Evolutionary conservation across 768 basidiomycete genomes (phyloP).

Genomic region (Chalciporus piperatus): DNA sequence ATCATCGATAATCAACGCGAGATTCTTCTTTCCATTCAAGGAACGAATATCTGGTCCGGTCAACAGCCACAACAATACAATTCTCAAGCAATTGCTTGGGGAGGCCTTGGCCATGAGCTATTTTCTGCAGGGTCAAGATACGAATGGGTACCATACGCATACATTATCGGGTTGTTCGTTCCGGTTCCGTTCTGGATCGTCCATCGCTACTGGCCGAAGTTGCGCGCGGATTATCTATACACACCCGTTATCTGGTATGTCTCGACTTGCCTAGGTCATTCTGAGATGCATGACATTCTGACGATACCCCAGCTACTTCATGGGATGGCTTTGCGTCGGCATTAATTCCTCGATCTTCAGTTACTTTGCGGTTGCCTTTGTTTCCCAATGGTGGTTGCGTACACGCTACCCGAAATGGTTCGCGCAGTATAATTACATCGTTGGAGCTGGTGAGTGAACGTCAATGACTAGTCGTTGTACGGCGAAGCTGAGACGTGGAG

Average conservation of each 20-base stretch:
- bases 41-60: slow-evolving; percentile 40
- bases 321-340: slow-evolving; percentile 47
- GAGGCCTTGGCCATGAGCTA: slow-evolving; percentile 36
- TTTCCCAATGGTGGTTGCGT: slow-evolving; percentile 61
- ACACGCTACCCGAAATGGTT: slow-evolving; percentile 64
- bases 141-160: slow-evolving; percentile 43
- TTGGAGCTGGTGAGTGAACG: slow-evolving; percentile 48
- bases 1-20: slow-evolving; percentile 51
- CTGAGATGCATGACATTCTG: slow-evolving; percentile 2
- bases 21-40: slow-evolving; percentile 52
- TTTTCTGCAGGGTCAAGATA: slow-evolving; percentile 31
- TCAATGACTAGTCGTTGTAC: neutral
- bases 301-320: slow-evolving; percentile 29
- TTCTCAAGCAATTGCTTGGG: slow-evolving; percentile 40
- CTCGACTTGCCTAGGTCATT: neutral
- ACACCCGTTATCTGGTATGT: slow-evolving; percentile 31
- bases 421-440: slow-evolving; percentile 61
- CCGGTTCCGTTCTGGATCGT: slow-evolving; percentile 43
- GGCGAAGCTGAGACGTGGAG: slow-evolving; percentile 1
- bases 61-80: slow-evolving; percentile 31
- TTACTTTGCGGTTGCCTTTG: slow-evolving; percentile 48
- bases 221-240: slow-evolving; percentile 30
- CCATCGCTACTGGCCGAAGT: slow-evolving; percentile 36
- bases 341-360: slow-evolving; percentile 52
- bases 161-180: slow-evolving; percentile 31